These are phyloP conservation scores for Remersonia thermophila DNA, from an alignment of 2,329 filamentous ascomycete genomes.

Conservation along the genomic window DNA sequence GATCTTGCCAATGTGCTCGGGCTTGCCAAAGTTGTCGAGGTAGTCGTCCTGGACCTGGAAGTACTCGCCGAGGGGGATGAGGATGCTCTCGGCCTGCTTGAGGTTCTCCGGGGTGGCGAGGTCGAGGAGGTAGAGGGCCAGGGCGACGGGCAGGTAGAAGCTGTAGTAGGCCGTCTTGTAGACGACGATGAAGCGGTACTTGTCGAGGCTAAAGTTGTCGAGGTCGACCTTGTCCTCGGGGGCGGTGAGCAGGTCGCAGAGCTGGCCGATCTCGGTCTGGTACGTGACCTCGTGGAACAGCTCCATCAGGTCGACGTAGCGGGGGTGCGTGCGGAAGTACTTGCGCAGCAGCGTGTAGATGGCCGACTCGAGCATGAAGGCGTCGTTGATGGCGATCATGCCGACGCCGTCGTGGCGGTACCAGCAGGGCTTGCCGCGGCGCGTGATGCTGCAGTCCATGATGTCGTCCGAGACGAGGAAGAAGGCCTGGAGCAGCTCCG, in stretches of 20 bases:
- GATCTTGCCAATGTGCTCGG: conserved; percentile 91
- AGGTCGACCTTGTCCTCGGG: conserved; percentile 90
- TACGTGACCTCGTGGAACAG: conserved; percentile 90
- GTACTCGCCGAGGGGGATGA: conserved; percentile 96
- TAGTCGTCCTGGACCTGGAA: conserved; percentile 99
- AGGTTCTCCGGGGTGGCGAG: conserved; percentile 81
- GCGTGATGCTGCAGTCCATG: conserved; percentile 93
- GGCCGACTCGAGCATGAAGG: conserved; percentile 82
- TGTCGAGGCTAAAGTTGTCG: conserved; percentile 87
- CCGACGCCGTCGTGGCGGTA: conserved; percentile 82
- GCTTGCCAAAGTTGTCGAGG: conserved; percentile 92
- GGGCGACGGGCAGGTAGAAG: conserved; percentile 93
- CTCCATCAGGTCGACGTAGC: conserved; percentile 85
- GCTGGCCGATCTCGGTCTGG: conserved; percentile 92
- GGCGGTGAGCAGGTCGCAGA: conserved; percentile 88
- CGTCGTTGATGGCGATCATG: conserved; percentile 96
- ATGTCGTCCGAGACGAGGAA: conserved; percentile 98
- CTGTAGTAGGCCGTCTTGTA: conserved; percentile 99
- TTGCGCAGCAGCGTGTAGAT: conserved; percentile 92
- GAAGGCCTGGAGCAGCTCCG: conserved; percentile 95
- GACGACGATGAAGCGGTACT: conserved; percentile 96
- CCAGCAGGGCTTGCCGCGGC: conserved; percentile 91
- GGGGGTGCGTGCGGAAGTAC: conserved; percentile 76
- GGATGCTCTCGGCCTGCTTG: conserved; percentile 76
- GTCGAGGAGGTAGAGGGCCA: conserved; percentile 76